These are phyloP conservation scores for Murraya paniculata DNA, from an alignment of 345 rosid genomes.

Conservation along the genomic window DNA sequence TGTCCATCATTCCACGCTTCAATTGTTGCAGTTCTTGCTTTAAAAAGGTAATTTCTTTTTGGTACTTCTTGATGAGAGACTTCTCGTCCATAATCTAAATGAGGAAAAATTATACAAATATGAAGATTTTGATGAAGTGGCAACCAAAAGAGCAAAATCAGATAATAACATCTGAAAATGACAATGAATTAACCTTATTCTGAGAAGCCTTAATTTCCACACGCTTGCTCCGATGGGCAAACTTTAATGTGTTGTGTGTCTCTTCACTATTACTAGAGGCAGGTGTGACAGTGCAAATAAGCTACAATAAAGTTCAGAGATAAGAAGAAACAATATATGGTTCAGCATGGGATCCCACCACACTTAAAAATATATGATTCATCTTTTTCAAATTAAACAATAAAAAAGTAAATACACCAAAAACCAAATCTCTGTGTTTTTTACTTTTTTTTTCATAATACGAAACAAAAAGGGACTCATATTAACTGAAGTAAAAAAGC, in stretches of 20 bases:
- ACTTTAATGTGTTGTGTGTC: constrained; percentile 71
- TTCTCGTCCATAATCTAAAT: constrained; percentile 73
- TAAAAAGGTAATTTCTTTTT: constrained; percentile 60
- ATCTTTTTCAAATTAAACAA: too few relatives aligned
- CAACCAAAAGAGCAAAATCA: neutral
- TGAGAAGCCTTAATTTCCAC: constrained; percentile 66
- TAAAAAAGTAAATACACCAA: too few relatives aligned
- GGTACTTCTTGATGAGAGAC: constrained; percentile 71
- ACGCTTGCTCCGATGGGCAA: constrained; percentile 67
- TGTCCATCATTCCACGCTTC: constrained; percentile 48
- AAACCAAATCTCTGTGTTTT: neutral
- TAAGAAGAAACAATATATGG: constrained; percentile 13
- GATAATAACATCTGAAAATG: neutral
- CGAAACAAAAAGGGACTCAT: neutral
- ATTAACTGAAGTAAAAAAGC: neutral
- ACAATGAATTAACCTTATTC: constrained; percentile 47
- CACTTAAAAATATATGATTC: neutral
- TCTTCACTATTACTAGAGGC: constrained; percentile 71
- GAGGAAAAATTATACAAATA: constrained; percentile 1
- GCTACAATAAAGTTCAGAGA: constrained; percentile 36
- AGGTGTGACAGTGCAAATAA: constrained; percentile 71
- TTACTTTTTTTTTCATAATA: too few relatives aligned
- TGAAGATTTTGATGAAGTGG: constrained; percentile 7
- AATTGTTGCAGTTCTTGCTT: constrained; percentile 68
- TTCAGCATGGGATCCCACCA: neutral